phyloP scores from a whole-genome alignment of 2,329 filamentous ascomycete genomes.

The Phialophora verrucosa region DNA sequence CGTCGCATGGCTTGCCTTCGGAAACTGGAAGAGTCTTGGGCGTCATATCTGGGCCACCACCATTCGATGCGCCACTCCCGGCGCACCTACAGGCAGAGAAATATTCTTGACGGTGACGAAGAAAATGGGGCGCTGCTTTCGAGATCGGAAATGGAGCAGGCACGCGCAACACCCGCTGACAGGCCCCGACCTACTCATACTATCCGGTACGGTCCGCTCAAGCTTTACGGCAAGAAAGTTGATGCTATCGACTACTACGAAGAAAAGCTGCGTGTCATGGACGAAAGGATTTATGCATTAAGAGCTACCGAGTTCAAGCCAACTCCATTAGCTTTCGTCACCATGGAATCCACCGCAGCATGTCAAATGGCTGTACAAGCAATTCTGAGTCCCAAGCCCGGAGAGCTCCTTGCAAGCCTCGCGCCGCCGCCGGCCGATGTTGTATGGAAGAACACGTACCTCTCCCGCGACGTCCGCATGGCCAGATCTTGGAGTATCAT shows the following conservation, averaged over 20 bases:
- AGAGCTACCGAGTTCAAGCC: slow-evolving; percentile 77
- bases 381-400: slow-evolving; percentile 85
- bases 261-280: slow-evolving; percentile 77
- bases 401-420: slow-evolving; percentile 80
- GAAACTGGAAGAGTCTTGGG: slow-evolving; percentile 83
- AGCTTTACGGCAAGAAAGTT: slow-evolving; percentile 71
- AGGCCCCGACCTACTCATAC: slow-evolving; percentile 69
- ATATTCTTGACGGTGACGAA: slow-evolving; percentile 59
- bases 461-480: slow-evolving; percentile 74
- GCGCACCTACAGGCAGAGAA: slow-evolving; percentile 44
- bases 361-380: slow-evolving; percentile 96
- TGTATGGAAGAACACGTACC: slow-evolving; percentile 94
- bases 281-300: slow-evolving; percentile 73
- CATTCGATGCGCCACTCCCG: slow-evolving; percentile 58
- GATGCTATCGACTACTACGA: slow-evolving; percentile 96
- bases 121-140: slow-evolving; percentile 65
- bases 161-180: slow-evolving; percentile 53
- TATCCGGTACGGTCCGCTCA: slow-evolving; percentile 79
- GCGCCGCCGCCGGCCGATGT: slow-evolving; percentile 90
- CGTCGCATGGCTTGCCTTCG: slow-evolving; percentile 69
- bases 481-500: slow-evolving; percentile 84
- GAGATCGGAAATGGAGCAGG: slow-evolving; percentile 45
- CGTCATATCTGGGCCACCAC: slow-evolving; percentile 67
- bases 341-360: slow-evolving; percentile 93
- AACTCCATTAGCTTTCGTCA: slow-evolving; percentile 89